These are phyloP conservation scores for Clitopilus hobsonii DNA, from an alignment of 768 basidiomycete species.

Conservation along the genomic window DNA sequence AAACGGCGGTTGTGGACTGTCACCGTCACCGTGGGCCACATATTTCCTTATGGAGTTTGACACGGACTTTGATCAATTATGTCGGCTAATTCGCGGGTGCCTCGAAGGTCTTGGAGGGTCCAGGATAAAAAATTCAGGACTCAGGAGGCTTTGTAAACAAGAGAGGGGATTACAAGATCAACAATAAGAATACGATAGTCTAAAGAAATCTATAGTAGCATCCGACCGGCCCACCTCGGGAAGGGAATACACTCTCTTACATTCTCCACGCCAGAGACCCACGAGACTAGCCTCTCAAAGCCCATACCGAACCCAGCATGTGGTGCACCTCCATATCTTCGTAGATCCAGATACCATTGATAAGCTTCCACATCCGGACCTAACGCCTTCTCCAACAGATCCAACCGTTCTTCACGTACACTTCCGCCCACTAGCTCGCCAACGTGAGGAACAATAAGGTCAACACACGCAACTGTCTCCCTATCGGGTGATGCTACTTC, in stretches of 20 bases:
- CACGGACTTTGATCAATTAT: not conserved
- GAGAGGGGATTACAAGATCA: not conserved
- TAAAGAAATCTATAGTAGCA: constrained; percentile 51
- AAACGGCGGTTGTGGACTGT: not conserved
- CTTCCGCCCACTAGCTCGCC: constrained; percentile 95
- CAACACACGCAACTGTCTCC: constrained; percentile 87
- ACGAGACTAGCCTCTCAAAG: constrained; percentile 85
- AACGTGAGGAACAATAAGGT: constrained; percentile 81
- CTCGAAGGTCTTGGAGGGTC: not conserved
- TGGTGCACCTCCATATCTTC: constrained; percentile 81
- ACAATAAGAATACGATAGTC: not conserved
- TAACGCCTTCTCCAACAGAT: constrained; percentile 50
- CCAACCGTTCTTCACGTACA: constrained; percentile 72
- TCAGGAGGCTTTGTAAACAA: too few relatives aligned
- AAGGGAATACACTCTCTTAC: constrained; percentile 91
- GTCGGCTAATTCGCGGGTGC: not conserved
- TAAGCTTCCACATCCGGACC: constrained; percentile 39
- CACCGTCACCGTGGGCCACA: too few relatives aligned
- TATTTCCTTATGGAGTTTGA: not conserved
- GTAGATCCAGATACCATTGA: constrained; percentile 79
- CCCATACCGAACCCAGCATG: constrained; percentile 97
- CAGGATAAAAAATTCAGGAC: not conserved
- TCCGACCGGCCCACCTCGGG: constrained; percentile 83
- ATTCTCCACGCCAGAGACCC: constrained; percentile 85
- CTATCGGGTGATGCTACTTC: constrained; percentile 19